A percentile compares a stretch with the other conserved stretches of the same genome.
Evolutionary conservation across 2,329 filamentous ascomycete genomes (phyloP).

Genomic region (Claviceps sp.): DNA sequence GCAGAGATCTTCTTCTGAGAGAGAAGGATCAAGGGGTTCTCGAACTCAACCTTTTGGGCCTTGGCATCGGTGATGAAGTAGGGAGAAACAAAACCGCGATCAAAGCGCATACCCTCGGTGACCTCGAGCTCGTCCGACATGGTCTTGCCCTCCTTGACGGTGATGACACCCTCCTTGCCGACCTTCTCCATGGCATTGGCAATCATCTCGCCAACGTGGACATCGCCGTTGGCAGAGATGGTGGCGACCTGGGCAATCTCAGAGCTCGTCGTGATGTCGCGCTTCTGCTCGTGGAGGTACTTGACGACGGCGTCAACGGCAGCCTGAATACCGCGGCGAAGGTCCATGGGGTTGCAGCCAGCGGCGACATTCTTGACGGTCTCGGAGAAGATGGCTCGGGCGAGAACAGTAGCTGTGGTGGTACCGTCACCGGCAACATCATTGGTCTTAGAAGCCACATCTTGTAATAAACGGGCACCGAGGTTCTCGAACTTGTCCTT

Average conservation of each 20-base stretch:
- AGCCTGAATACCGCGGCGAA: constrained; percentile 91
- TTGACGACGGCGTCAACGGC: constrained; percentile 91
- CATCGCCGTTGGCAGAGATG: constrained; percentile 94
- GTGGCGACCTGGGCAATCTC: constrained; percentile 98
- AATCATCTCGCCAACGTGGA: constrained; percentile 88
- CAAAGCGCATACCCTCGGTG: constrained; percentile 99
- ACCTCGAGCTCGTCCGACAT: constrained; percentile 95
- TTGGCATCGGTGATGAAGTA: constrained; percentile 99
- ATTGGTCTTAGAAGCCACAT: constrained; percentile 98
- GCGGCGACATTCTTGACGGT: constrained; percentile 99
- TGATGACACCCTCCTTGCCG: constrained; percentile 99
- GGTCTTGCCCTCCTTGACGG: constrained; percentile 99
- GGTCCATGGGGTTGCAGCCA: constrained; percentile 99
- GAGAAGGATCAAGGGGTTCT: constrained; percentile 96
- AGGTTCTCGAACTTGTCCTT: constrained; percentile 99
- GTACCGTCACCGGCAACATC: constrained; percentile 98
- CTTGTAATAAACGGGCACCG: constrained; percentile 88
- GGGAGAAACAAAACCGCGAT: constrained; percentile 94
- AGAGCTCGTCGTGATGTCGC: constrained; percentile 91
- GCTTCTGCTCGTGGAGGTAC: constrained; percentile 90
- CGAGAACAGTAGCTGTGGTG: constrained; percentile 93
- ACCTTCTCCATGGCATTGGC: constrained; percentile 99
- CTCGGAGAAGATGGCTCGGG: constrained; percentile 97
- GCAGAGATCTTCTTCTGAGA: constrained; percentile 99
- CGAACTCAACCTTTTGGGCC: constrained; percentile 97